Conservation (phyloP, 139 green algal genomes). For the Eudorina sp. region DNA sequence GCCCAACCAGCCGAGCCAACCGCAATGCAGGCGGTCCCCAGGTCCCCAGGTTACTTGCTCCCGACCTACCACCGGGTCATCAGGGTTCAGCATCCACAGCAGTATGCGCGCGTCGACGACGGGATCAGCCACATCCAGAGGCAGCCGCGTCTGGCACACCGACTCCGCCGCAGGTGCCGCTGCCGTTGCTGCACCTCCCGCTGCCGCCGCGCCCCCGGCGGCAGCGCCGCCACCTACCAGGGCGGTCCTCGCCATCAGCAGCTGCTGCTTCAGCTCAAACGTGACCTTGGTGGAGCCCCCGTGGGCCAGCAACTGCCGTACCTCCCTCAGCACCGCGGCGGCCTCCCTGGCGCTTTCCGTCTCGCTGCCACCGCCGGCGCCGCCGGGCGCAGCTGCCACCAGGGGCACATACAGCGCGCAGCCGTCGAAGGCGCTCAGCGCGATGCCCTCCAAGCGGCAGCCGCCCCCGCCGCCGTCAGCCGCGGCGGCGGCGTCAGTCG, state of each 20-base stretch:
- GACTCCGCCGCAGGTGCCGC: not conserved
- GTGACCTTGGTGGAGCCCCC: conserved; percentile 55
- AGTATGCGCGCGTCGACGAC: conserved; percentile 85
- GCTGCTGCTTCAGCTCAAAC: conserved; percentile 74
- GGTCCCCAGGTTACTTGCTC: too few species aligned
- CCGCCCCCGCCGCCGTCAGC: not conserved
- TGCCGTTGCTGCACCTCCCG: not conserved
- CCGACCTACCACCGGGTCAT: conserved; percentile 48
- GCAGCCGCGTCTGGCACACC: not conserved
- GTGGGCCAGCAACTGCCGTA: conserved; percentile 52
- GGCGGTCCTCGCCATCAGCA: conserved; percentile 51
- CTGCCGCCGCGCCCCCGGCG: not conserved
- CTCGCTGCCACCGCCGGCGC: not conserved
- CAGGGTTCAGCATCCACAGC: conserved; percentile 77
- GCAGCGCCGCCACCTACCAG: not conserved
- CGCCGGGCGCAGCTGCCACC: not conserved
- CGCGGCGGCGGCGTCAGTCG: not conserved
- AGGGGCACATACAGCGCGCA: conserved; percentile 65
- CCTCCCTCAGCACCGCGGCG: conserved; percentile 35
- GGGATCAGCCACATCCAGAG: conserved; percentile 53
- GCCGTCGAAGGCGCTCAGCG: conserved; percentile 56
- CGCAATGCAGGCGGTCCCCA: too few species aligned
- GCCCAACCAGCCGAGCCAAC: too few species aligned
- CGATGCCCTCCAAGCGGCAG: conserved; percentile 62
- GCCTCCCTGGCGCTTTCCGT: not conserved